Conservation (phyloP, 805 yeast genomes). For the Wickerhamiella sorbophila region DNA sequence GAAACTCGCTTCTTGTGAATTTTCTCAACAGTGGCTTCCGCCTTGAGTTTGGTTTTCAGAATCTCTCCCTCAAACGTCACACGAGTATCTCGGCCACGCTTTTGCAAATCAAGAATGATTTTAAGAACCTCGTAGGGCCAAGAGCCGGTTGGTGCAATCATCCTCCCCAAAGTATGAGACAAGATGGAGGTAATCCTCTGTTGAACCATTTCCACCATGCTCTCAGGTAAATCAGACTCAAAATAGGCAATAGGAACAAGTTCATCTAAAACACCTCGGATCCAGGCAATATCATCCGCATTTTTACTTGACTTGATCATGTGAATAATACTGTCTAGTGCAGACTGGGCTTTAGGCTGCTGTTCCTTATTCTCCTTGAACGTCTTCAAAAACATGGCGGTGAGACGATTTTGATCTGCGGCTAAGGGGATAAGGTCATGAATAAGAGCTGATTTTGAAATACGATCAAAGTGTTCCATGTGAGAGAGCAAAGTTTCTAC, state of each 20-base stretch:
- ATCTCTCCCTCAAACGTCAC: constrained; percentile 47
- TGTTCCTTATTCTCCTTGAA: constrained; percentile 13
- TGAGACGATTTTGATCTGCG: constrained; percentile 6
- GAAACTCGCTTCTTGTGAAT: constrained; percentile 28
- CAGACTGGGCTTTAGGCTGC: constrained; percentile 33
- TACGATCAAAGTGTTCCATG: constrained; percentile 17
- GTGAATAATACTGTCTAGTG: constrained; percentile 42
- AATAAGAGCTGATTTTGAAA: constrained; percentile 21
- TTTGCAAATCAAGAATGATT: constrained; percentile 13
- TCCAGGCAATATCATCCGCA: constrained; percentile 16
- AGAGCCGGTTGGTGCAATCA: constrained; percentile 29
- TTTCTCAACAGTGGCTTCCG: constrained; percentile 35
- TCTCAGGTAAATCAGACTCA: constrained; percentile 10
- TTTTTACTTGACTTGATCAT: constrained; percentile 24
- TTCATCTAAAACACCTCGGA: constrained; percentile 29
- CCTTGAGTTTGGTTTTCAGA: constrained; percentile 32
- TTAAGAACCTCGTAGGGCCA: constrained; percentile 39
- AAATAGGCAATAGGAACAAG: constrained; percentile 33
- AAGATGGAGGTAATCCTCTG: constrained; percentile 51
- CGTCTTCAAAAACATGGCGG: constrained; percentile 9
- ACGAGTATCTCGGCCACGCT: constrained; percentile 18
- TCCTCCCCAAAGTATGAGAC: constrained; percentile 36
- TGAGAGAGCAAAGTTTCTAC: constrained; percentile 32
- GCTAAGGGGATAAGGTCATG: background rate
- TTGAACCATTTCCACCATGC: constrained; percentile 19